phyloP scores from a whole-genome alignment of 1,284 basidiomycete species.

The Ustilago curta region DNA sequence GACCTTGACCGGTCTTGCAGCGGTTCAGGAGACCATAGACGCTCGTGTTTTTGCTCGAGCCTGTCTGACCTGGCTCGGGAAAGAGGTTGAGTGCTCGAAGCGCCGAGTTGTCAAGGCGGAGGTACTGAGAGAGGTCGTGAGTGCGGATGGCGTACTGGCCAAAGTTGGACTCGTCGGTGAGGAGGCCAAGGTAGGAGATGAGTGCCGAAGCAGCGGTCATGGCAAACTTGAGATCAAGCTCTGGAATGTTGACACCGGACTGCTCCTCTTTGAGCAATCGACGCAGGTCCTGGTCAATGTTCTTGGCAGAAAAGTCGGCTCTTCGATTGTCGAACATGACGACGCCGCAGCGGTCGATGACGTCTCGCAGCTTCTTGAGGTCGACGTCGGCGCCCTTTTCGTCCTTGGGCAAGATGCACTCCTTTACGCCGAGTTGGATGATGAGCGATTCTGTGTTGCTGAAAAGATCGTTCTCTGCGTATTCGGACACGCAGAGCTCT shows the following conservation, averaged over 20 bases:
- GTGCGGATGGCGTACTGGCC: conserved; percentile 83
- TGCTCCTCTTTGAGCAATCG: conserved; percentile 75
- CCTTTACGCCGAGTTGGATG: conserved; percentile 96
- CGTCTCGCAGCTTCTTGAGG: conserved; percentile 71
- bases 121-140: conserved; percentile 93
- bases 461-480: conserved; percentile 93
- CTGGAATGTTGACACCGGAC: conserved; percentile 70
- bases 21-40: conserved; percentile 90
- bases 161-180: conserved; percentile 85
- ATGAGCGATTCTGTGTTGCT: conserved; percentile 96
- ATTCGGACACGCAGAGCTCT: conserved; percentile 80
- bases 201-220: conserved; percentile 85
- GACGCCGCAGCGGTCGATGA: conserved; percentile 87
- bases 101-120: conserved; percentile 95
- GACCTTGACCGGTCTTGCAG: conserved; percentile 96
- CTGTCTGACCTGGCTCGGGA: conserved; percentile 72
- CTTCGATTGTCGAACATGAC: conserved; percentile 89
- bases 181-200: conserved; percentile 83
- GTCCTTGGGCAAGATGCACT: conserved; percentile 77
- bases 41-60: conserved; percentile 71
- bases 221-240: conserved; percentile 82
- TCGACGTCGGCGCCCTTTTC: conserved; percentile 79
- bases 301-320: conserved; percentile 81
- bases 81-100: conserved; percentile 89
- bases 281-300: conserved; percentile 85